These are phyloP conservation scores for Ophiostoma fasciatum DNA, from an alignment of 2,329 filamentous ascomycete species.

Conservation along the genomic window DNA sequence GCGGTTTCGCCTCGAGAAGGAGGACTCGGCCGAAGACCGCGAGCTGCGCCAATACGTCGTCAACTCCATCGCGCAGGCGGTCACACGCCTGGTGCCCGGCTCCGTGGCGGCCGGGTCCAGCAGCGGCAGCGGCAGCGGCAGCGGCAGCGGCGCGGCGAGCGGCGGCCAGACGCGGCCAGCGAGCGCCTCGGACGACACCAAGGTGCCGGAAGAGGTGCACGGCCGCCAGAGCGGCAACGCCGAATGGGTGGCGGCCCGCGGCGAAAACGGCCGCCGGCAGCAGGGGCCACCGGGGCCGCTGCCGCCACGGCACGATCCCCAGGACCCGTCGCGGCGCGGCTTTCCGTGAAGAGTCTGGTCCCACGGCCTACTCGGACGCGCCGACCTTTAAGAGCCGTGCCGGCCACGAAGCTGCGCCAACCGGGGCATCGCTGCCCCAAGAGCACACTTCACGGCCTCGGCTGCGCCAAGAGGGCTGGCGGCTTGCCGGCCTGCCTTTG, in stretches of 20 bases:
- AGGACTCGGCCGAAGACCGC: constrained; percentile 60
- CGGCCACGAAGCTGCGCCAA: neutral
- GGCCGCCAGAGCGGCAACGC: constrained; percentile 23
- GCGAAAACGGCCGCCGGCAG: constrained; percentile 18
- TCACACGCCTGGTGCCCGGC: constrained; percentile 51
- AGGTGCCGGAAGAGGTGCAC: constrained; percentile 46
- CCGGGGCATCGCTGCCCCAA: too few species aligned
- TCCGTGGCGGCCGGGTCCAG: constrained; percentile 14
- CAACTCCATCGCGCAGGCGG: constrained; percentile 55
- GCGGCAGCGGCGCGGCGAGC: constrained; percentile 10
- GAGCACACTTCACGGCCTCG: too few species aligned
- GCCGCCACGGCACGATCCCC: constrained; percentile 11
- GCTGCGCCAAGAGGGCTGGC: too few species aligned
- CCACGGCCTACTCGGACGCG: neutral
- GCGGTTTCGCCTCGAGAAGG: constrained; percentile 65
- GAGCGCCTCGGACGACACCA: constrained; percentile 43
- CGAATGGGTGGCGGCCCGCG: constrained; percentile 22
- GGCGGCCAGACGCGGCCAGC: too few species aligned
- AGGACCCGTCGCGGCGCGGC: constrained; percentile 12
- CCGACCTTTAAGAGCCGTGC: neutral
- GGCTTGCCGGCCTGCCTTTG: too few species aligned
- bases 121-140: constrained; percentile 11
- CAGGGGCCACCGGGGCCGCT: constrained; percentile 8
- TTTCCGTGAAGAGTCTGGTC: constrained; percentile 6
- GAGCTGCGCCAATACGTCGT: constrained; percentile 64